These are phyloP conservation scores for Aspergillus saccharolyticus DNA, from an alignment of 495 filamentous ascomycete genomes.

Conservation along the genomic window DNA sequence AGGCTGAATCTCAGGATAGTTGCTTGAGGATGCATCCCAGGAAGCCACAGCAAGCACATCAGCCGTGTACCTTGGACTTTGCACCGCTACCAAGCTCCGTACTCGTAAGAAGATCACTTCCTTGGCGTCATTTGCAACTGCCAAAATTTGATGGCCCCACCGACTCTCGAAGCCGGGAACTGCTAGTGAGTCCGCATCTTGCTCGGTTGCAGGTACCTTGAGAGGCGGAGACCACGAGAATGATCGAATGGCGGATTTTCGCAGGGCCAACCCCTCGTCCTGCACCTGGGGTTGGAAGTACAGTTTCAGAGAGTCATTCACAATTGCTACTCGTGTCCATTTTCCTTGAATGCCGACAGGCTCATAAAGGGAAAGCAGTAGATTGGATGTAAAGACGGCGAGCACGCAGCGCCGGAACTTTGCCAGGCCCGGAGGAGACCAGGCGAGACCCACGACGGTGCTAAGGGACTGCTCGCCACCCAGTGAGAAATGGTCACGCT, in stretches of 20 bases:
- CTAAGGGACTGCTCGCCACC: constrained; percentile 59
- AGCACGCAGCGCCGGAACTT: constrained; percentile 54
- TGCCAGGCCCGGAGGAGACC: constrained; percentile 58
- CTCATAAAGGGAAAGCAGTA: constrained; percentile 45
- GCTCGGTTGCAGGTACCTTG: constrained; percentile 16
- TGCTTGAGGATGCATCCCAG: constrained; percentile 10
- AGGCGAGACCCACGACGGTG: constrained; percentile 47
- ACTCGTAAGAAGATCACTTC: constrained; percentile 33
- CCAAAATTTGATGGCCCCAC: constrained; percentile 40
- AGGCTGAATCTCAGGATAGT: constrained; percentile 14
- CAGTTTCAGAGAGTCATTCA: constrained; percentile 33
- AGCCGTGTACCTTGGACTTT: constrained; percentile 13
- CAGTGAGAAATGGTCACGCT: constrained; percentile 50
- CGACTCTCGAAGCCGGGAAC: constrained; percentile 23
- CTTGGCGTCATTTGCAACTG: constrained; percentile 39
- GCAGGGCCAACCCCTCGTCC: constrained; percentile 13
- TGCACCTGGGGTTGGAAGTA: constrained; percentile 17
- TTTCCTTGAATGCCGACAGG: constrained; percentile 29
- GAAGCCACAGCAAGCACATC: constrained; percentile 25
- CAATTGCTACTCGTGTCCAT: constrained; percentile 42
- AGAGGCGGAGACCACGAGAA: constrained; percentile 41
- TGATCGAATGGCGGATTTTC: constrained; percentile 33
- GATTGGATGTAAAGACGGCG: constrained; percentile 56
- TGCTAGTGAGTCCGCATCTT: not conserved
- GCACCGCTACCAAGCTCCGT: not conserved